These are phyloP conservation scores for Krasilnikovozyma curviuscula DNA, from an alignment of 768 basidiomycete species.

Conservation along the genomic window DNA sequence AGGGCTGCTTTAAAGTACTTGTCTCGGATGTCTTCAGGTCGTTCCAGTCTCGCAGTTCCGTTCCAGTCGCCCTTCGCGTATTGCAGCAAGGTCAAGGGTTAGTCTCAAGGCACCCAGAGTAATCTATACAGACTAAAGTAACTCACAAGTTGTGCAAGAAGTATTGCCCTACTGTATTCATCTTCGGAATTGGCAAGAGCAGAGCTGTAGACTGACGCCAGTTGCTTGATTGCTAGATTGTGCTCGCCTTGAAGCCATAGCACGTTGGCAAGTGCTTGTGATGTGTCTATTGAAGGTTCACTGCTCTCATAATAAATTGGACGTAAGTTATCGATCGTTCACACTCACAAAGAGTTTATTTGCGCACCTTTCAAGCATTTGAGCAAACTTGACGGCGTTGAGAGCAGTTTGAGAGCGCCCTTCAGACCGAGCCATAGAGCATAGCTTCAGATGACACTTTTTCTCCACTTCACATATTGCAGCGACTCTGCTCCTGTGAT, in stretches of 20 bases:
- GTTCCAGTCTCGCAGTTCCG: constrained; percentile 63
- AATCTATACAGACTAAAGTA: background rate
- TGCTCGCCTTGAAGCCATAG: constrained; percentile 78
- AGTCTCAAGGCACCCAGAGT: background rate
- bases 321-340: no score
- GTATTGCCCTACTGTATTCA: constrained; percentile 3
- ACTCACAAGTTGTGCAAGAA: constrained; percentile 46
- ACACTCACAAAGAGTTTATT: no score
- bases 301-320: no score
- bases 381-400: constrained; percentile 63
- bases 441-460: constrained; percentile 44
- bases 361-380: constrained; percentile 47
- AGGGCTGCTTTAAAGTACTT: constrained; percentile 53
- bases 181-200: background rate
- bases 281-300: constrained; percentile 37
- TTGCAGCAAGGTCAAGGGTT: constrained; percentile 21
- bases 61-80: constrained; percentile 94
- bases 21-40: constrained; percentile 47
- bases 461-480: constrained; percentile 43
- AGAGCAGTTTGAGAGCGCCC: constrained; percentile 61
- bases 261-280: constrained; percentile 70
- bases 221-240: constrained; percentile 53
- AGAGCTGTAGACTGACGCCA: constrained; percentile 35
- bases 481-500: no score
- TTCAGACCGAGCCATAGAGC: constrained; percentile 51